Conservation (phyloP, 148 eudicot genomes). For the Vaccinium corymbosum region DNA sequence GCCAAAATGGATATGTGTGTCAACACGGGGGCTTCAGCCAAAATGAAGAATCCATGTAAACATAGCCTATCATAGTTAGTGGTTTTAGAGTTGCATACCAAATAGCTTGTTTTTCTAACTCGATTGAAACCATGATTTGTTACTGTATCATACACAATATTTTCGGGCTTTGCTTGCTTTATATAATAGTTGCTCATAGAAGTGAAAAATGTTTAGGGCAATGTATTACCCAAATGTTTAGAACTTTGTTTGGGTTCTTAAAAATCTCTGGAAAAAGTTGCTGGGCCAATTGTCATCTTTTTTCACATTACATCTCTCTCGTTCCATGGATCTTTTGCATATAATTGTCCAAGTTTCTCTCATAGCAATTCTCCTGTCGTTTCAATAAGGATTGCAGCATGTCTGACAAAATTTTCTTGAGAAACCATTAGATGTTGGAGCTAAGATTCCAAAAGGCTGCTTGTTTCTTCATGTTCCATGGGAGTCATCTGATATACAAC, state of each 20-base stretch:
- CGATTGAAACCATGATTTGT: too few relatives aligned
- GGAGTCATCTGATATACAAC: conserved; percentile 50
- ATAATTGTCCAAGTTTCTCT: neutral
- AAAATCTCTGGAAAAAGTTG: neutral
- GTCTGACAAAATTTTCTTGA: conserved; percentile 23
- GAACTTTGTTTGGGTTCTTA: neutral
- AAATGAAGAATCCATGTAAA: too few relatives aligned
- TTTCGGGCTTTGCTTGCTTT: neutral
- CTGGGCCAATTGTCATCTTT: neutral
- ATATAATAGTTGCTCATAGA: neutral
- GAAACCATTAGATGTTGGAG: conserved; percentile 62
- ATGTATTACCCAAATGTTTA: neutral
- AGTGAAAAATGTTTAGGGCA: neutral
- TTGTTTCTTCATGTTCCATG: conserved; percentile 59
- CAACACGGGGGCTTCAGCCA: too few relatives aligned
- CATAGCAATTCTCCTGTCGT: neutral
- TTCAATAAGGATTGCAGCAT: conserved; percentile 5
- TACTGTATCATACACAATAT: too few relatives aligned
- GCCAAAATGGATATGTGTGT: too few relatives aligned
- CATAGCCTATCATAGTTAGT: too few relatives aligned
- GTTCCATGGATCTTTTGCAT: neutral
- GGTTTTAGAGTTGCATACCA: too few relatives aligned
- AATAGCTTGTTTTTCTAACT: too few relatives aligned
- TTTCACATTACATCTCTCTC: neutral
- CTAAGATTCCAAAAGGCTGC: conserved; percentile 65